Evolutionary conservation across 768 basidiomycete species (phyloP).

Genomic region (Favolaschia claudopus): DNA sequence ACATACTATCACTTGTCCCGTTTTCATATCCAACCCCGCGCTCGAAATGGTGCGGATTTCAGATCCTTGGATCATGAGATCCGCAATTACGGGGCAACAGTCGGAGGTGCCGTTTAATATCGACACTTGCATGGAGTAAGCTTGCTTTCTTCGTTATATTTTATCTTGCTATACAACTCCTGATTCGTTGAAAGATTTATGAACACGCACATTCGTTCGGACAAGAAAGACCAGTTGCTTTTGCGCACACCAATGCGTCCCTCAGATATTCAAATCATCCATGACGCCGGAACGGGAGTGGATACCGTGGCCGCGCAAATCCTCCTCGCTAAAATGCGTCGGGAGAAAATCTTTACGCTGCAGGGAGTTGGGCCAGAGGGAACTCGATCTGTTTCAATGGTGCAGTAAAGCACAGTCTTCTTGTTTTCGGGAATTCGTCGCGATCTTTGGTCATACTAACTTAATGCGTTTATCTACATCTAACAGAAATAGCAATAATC

Average conservation of each 20-base stretch:
- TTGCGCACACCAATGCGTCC: conserved; percentile 4
- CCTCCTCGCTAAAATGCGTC: background rate
- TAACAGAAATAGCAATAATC: too few relatives aligned
- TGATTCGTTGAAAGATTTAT: conserved; percentile 10
- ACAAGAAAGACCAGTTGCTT: conserved; percentile 15
- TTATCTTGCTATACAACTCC: too few relatives aligned
- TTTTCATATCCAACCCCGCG: background rate
- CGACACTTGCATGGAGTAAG: conserved; percentile 15
- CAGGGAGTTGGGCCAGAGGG: too few relatives aligned
- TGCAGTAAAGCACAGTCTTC: too few relatives aligned
- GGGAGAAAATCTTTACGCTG: background rate
- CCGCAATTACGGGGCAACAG: conserved; percentile 1
- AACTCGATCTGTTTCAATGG: too few relatives aligned
- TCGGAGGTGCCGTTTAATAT: background rate
- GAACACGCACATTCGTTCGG: conserved; percentile 15
- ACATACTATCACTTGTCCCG: conserved; percentile 1
- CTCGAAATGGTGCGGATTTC: background rate
- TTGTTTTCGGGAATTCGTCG: too few relatives aligned
- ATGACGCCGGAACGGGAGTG: background rate
- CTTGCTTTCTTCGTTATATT: background rate
- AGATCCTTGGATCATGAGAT: conserved; percentile 3
- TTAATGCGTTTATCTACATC: too few relatives aligned
- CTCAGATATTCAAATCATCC: conserved; percentile 9
- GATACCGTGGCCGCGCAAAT: background rate
- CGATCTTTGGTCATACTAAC: too few relatives aligned